phyloP scores from a whole-genome alignment of 805 yeast genomes.

The Crinitomyces ghanaensis region DNA sequence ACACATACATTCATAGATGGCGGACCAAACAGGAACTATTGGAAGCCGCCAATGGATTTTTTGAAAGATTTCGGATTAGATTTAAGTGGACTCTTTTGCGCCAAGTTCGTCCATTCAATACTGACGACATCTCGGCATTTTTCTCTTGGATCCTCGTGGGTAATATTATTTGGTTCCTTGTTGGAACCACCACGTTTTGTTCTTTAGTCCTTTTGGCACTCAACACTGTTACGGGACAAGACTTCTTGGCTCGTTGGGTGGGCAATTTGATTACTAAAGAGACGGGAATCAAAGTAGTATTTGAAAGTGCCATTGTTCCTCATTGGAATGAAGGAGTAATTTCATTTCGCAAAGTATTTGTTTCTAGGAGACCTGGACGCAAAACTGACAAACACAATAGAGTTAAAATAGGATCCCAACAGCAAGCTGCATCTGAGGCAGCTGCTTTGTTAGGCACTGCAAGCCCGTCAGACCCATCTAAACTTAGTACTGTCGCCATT shows the following conservation, averaged over 20 bases:
- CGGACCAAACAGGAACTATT: constrained; percentile 31
- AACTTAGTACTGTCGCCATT: neutral
- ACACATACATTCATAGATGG: no score
- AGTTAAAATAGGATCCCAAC: constrained; percentile 63
- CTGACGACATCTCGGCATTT: constrained; percentile 86
- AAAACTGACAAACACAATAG: constrained; percentile 23
- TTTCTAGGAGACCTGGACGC: constrained; percentile 66
- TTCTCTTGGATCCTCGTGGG: constrained; percentile 89
- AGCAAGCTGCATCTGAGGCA: constrained; percentile 55
- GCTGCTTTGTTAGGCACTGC: constrained; percentile 15
- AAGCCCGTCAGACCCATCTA: neutral
- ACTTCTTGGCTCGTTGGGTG: constrained; percentile 65
- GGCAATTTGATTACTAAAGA: constrained; percentile 80
- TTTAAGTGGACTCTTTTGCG: constrained; percentile 66
- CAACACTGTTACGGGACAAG: constrained; percentile 83
- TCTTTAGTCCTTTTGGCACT: constrained; percentile 65
- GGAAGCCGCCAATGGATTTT: constrained; percentile 32
- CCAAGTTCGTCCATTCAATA: constrained; percentile 72
- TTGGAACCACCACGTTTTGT: constrained; percentile 89
- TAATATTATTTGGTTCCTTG: constrained; percentile 61
- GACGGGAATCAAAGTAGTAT: constrained; percentile 70
- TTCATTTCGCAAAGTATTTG: constrained; percentile 72
- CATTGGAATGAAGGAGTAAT: constrained; percentile 86
- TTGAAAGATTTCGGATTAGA: constrained; percentile 35
- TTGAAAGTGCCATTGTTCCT: constrained; percentile 90